Base-by-base conservation (phyloP, 2,329 filamentous ascomycete genomes). In the Lecanicillium sp. region DNA sequence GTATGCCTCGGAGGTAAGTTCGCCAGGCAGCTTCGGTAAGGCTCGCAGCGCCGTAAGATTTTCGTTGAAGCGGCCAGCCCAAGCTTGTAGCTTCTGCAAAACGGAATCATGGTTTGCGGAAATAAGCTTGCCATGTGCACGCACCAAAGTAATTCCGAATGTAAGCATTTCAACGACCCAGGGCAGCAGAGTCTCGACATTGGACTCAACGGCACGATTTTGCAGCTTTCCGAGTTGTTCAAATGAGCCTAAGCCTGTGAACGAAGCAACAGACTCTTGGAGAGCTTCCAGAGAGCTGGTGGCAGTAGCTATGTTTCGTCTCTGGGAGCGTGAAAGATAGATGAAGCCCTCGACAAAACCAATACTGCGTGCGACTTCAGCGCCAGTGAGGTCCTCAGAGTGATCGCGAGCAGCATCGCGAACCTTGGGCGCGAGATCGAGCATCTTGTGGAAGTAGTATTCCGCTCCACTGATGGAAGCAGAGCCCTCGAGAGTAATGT, bases 271-370 rank as follows among this genome's bases (percentile, higher is more conserved):
- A 1, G 67, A 52, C n/a, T 48, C 54, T 15, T 68, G 60, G 5
- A 82, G 64, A 12, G 59, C 59, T 11, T 59, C 56, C 10, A 75
- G 58, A 1, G 67, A 62, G 12, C 59, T 61, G 3, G 71, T 55
- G 11, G 67, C 59, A 15, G 64, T 55, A 35, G 70, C 66, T 27
- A 84, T 67, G 5, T 68, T 64, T 39, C 63, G 64, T 50, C 84
- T 74, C 62, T 90, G 86, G 3, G 70, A 66, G 11, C 87, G 60
- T 1, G 79, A 63, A n/a, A 81, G 68, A 51, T 84, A 75, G 24
- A 97, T 70, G 51, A 96, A 75, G 21, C 90, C 89, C 62, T 98
- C 93, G n/a, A 96, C 71, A 54, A 87, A 87, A 0, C 89, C 89
- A 41, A 87, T 77, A 61, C 89, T 90, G 59, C 90, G 79, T 35